Conservation (phyloP, 2,329 filamentous ascomycete species). For the Colletotrichum kahawae region DNA sequence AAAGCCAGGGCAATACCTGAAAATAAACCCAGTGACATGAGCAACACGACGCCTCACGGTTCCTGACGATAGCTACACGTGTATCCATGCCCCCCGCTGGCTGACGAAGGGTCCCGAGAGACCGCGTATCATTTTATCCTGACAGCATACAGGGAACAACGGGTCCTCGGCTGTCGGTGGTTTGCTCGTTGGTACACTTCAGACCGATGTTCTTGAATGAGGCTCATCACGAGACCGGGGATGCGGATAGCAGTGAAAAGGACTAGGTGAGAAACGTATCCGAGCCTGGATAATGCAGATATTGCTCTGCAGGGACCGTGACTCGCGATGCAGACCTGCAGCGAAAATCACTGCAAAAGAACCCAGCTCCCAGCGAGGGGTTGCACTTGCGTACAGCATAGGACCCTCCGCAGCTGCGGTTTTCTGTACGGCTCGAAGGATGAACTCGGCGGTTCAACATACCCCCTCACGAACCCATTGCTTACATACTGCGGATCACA, state of each 20-base stretch:
- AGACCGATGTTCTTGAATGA: not conserved
- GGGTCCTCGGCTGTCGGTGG: not conserved
- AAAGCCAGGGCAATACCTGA: not conserved
- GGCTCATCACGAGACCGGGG: not conserved
- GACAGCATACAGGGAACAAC: not conserved
- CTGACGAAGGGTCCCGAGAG: not conserved
- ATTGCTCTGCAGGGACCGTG: conserved; percentile 4
- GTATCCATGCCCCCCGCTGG: not conserved
- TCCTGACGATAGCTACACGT: not conserved
- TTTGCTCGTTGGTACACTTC: not conserved
- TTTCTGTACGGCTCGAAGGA: not conserved
- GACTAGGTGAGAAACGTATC: not conserved
- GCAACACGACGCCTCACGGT: not conserved
- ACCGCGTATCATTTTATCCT: not conserved
- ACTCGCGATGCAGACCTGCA: not conserved
- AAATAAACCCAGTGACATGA: not conserved
- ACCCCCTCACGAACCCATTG: not conserved
- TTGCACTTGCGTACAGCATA: not conserved
- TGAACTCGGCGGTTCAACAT: not conserved
- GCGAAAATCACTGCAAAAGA: not conserved
- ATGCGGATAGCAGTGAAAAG: not conserved
- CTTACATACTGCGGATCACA: not conserved
- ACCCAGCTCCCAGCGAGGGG: not conserved
- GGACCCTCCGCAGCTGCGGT: not conserved
- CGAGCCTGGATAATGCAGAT: not conserved